Percentiles rank a stretch among this genome's conserved stretches.
Conservation (phyloP, 495 filamentous ascomycete species). For the Cryomyces minteri region DNA sequence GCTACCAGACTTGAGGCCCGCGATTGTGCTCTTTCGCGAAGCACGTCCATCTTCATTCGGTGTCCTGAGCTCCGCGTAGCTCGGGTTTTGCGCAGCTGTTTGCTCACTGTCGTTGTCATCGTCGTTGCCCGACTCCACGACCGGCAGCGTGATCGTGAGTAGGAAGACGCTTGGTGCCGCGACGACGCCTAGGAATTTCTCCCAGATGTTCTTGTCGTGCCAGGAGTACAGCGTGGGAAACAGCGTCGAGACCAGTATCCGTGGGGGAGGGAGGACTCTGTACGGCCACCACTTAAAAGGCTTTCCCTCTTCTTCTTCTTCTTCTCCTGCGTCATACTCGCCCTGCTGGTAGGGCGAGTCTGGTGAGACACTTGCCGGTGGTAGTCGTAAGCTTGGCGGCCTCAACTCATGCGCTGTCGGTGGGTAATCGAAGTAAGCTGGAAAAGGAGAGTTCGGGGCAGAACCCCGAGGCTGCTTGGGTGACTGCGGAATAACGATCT, state of each 20-base stretch:
- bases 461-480: background rate
- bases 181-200: slow-evolving; percentile 56
- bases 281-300: slow-evolving; percentile 49
- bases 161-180: slow-evolving; percentile 81
- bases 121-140: slow-evolving; percentile 49
- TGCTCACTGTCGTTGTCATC: slow-evolving; percentile 23
- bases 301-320: slow-evolving; percentile 9
- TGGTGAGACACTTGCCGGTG: slow-evolving; percentile 32
- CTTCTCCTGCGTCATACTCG: slow-evolving; percentile 12
- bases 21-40: background rate
- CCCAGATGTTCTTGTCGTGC: slow-evolving; percentile 56
- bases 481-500: slow-evolving; percentile 6
- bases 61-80: background rate
- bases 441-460: slow-evolving; percentile 26
- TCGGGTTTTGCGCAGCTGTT: background rate
- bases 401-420: slow-evolving; percentile 8
- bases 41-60: background rate
- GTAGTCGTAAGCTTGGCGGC: slow-evolving; percentile 35
- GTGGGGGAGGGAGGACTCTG: slow-evolving; percentile 45
- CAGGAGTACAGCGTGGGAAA: slow-evolving; percentile 80
- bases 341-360: slow-evolving; percentile 22
- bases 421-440: slow-evolving; percentile 29
- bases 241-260: slow-evolving; percentile 50
- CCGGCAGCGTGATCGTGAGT: slow-evolving; percentile 80
- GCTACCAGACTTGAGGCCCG: background rate